Evolutionary conservation across 768 basidiomycete species (phyloP).

Genomic region (Boletus patriciae): DNA sequence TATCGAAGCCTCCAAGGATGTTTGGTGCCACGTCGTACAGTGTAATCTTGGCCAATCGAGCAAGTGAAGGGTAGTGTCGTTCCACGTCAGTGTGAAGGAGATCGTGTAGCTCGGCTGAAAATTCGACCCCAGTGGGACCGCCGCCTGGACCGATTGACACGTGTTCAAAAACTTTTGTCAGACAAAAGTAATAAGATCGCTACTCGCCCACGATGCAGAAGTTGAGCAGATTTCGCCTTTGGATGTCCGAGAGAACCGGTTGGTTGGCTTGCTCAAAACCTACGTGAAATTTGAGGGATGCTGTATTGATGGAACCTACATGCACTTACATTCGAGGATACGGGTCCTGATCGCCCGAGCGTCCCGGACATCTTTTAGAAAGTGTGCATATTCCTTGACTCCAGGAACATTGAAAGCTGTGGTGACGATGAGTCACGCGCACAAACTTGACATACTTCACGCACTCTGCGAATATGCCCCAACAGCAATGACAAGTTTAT

Average conservation of each 20-base stretch:
- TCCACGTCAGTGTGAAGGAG: conserved; percentile 66
- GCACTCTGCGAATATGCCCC: conserved; percentile 84
- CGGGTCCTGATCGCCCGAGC: conserved; percentile 69
- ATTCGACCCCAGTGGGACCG: conserved; percentile 80
- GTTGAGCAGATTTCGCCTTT: conserved; percentile 73
- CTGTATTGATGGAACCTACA: neutral
- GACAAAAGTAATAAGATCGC: neutral
- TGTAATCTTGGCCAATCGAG: conserved; percentile 65
- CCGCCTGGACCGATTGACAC: conserved; percentile 46
- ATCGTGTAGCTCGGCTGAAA: conserved; percentile 81
- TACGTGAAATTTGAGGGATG: conserved; percentile 19
- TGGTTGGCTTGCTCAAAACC: conserved; percentile 88
- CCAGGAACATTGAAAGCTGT: conserved; percentile 70
- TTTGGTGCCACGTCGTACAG: conserved; percentile 79
- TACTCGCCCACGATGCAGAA: conserved; percentile 82
- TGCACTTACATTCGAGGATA: conserved; percentile 64
- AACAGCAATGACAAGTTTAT: conserved; percentile 82
- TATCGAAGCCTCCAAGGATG: conserved; percentile 77
- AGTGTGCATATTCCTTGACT: conserved; percentile 78
- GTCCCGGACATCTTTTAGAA: conserved; percentile 78
- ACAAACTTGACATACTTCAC: conserved; percentile 19
- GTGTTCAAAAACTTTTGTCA: conserved; percentile 6
- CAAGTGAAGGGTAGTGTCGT: conserved; percentile 61
- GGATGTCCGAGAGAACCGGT: conserved; percentile 70
- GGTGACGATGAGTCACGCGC: neutral